Evolutionary conservation across 179 eudicot genomes (phyloP).

Genomic region (Corrigiola litoralis): DNA sequence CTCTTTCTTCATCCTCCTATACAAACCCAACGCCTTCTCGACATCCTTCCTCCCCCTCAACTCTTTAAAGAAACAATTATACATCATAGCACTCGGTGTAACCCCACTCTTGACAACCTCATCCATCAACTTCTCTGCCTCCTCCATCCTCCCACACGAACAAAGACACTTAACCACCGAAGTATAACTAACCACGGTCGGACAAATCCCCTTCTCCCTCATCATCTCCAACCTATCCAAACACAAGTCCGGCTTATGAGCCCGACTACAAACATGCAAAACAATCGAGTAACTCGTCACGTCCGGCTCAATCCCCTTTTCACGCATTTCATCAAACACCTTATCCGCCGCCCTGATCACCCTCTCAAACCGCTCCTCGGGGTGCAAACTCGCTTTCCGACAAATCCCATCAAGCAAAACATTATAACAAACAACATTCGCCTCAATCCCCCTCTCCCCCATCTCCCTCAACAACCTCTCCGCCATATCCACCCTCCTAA

Average conservation of each 20-base stretch:
- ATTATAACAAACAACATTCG: constrained; percentile 76
- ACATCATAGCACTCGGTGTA: constrained; percentile 65
- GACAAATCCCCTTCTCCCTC: constrained; percentile 69
- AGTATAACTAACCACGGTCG: constrained; percentile 75
- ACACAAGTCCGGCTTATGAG: constrained; percentile 69
- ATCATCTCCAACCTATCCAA: constrained; percentile 64
- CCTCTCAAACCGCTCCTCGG: constrained; percentile 70
- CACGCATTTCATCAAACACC: constrained; percentile 82
- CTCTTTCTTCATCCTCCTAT: constrained; percentile 64
- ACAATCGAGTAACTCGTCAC: constrained; percentile 86
- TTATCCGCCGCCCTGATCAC: constrained; percentile 63
- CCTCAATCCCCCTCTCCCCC: constrained; percentile 64
- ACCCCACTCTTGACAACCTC: constrained; percentile 75
- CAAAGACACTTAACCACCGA: constrained; percentile 87
- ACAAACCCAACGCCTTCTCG: constrained; percentile 65
- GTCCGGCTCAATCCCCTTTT: constrained; percentile 83
- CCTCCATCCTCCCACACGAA: constrained; percentile 80
- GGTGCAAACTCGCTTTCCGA: constrained; percentile 78
- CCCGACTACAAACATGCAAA: constrained; percentile 89
- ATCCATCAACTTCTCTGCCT: constrained; percentile 58
- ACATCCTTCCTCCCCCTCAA: constrained; percentile 78
- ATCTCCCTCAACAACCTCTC: constrained; percentile 72
- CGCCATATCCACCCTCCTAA: constrained; percentile 53
- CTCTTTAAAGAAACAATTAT: constrained; percentile 92
- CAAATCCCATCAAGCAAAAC: constrained; percentile 82